A percentile compares a stretch with the other conserved stretches of the same genome.
Evolutionary conservation across 257 asterid genomes (phyloP).

Genomic region (Solanum piurae): DNA sequence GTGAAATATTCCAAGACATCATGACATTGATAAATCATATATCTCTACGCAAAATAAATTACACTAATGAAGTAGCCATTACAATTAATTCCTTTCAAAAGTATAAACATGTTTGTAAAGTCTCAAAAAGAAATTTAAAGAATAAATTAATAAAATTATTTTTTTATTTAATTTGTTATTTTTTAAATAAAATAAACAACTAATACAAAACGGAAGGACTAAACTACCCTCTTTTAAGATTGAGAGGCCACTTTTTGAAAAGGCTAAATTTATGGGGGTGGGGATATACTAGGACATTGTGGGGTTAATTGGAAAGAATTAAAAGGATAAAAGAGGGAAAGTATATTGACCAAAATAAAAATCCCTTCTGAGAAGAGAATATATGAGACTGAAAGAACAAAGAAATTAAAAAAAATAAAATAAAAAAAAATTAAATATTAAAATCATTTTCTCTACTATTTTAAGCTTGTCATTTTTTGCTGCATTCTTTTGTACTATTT

Average conservation of each 20-base stretch:
- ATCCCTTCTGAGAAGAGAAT: slow-evolving; percentile 40
- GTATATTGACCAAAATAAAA: neutral
- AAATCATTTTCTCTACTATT: neutral
- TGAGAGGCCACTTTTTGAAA: neutral
- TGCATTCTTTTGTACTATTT: neutral
- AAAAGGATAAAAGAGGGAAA: neutral
- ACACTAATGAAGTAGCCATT: neutral
- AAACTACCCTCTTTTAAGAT: neutral
- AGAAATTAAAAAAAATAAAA: neutral
- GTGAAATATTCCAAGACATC: neutral
- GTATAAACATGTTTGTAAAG: neutral
- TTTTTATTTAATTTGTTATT: no score
- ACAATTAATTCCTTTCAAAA: no score
- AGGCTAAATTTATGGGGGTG: neutral
- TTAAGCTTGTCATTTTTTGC: neutral
- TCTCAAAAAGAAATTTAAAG: neutral
- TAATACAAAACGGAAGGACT: no score
- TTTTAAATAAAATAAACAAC: neutral
- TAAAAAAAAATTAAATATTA: neutral
- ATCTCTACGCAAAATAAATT: no score
- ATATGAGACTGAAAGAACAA: slow-evolving; percentile 20
- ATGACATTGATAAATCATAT: no score
- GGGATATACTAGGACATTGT: neutral
- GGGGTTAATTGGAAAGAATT: neutral
- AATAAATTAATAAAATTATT: no score